Base-by-base conservation (phyloP, 495 filamentous ascomycete genomes). In the Aspergillus nidulans region DNA sequence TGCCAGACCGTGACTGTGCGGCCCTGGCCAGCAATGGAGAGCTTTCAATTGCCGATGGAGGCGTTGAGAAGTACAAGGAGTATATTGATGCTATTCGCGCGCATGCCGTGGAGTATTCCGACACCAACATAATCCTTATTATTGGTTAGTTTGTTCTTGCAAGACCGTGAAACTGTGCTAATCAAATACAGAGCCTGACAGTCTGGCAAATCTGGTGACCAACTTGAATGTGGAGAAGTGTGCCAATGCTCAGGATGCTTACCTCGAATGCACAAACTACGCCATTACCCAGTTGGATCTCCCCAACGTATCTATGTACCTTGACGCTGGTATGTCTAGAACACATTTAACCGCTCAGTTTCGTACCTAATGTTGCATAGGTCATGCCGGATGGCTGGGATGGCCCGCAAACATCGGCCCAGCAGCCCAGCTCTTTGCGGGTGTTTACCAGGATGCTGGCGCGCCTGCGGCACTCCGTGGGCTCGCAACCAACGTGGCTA, bases 221-320 rank as follows among this genome's bases (percentile, higher is more conserved):
- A 91, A 92, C 72, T 58, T 77, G 65, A 75, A 76, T 64, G 69
- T 85, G 32, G 49, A 73, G 18, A 82, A 86, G 42, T 92, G 89
- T 71, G 68, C 84, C 52, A 70, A 81, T 58, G 81, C 85, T 48
- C 74, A 83, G 41, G 55, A 70, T 34, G 79, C 82, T 10, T 94
- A 91, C 73, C 77, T 83, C 58, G 81, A 85, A 43, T 81, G 85
- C 66, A 81, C 85, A 34, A 80, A 84, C 12, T 91, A 94, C 65
- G 88, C 89, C 4, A 67, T 92, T 57, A 79, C 79, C 59, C 70
- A 80, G 56, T 77, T 92, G 59, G 85, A 89, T 73, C 77, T 91
- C 12, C 80, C 82, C 59, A 91, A 92, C 71, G 88, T 92, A 54
- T 70, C 85, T 59, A 89, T 89, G 88, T 92, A 94, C 70, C 60